These are phyloP conservation scores for Tylopilus sp. DNA, from an alignment of 768 basidiomycete species.

Conservation along the genomic window DNA sequence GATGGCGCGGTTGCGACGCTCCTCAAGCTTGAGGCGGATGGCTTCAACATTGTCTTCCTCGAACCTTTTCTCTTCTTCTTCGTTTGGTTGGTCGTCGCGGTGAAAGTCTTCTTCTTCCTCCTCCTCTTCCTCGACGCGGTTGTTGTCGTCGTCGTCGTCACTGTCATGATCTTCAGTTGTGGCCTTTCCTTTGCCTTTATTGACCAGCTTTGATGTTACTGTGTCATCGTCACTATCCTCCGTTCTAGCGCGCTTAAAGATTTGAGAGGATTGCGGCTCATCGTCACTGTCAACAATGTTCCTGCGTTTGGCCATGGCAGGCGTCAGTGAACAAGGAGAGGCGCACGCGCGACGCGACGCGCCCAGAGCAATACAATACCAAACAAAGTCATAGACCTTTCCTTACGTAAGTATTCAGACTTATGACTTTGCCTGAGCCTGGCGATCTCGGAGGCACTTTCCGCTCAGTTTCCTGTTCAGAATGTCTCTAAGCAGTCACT, in stretches of 20 bases:
- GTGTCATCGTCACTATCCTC: constrained; percentile 36
- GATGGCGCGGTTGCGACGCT: constrained; percentile 36
- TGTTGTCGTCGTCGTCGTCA: constrained; percentile 20
- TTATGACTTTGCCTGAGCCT: no score
- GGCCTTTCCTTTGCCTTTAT: constrained; percentile 33
- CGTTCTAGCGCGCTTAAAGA: constrained; percentile 44
- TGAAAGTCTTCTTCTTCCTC: constrained; percentile 33
- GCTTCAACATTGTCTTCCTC: constrained; percentile 58
- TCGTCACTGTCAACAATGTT: constrained; percentile 43
- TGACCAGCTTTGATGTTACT: constrained; percentile 20
- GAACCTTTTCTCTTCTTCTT: constrained; percentile 62
- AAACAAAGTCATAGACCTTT: no score
- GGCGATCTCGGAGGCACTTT: no score
- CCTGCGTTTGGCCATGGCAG: constrained; percentile 55
- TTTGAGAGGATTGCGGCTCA: constrained; percentile 32
- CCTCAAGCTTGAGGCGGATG: constrained; percentile 53
- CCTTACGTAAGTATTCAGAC: no score
- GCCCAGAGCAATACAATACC: constrained; percentile 11
- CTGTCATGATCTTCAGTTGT: constrained; percentile 27
- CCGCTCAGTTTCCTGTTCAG: no score
- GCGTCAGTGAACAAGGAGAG: constrained; percentile 1
- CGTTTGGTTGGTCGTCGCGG: constrained; percentile 36
- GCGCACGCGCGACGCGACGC: constrained; percentile 30
- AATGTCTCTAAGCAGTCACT: no score
- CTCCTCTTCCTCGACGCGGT: constrained; percentile 19